Percentiles rank a stretch among this genome's conserved stretches.
phyloP scores from a whole-genome alignment of 2,329 filamentous ascomycete genomes.

The Fusarium nodosum region DNA sequence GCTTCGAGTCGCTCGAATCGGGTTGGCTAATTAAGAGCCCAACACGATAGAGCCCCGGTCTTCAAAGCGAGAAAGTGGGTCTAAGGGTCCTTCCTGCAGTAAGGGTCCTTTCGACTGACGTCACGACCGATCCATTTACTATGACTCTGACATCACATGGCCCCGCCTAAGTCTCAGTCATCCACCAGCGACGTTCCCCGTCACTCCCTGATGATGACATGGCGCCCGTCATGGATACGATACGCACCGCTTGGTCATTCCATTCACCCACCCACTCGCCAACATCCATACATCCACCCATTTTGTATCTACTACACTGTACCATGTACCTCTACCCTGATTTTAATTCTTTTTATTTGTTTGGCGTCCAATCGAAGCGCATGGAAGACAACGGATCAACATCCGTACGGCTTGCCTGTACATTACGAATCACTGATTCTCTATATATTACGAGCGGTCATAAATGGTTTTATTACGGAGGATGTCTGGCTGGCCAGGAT shows the following conservation, averaged over 20 bases:
- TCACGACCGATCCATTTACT: constrained; percentile 19
- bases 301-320: not conserved
- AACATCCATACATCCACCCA: not conserved
- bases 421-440: constrained; percentile 10
- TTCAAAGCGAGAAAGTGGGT: constrained; percentile 41
- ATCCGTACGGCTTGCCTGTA: constrained; percentile 32
- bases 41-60: constrained; percentile 26
- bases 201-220: constrained; percentile 48
- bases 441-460: not conserved
- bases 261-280: not conserved
- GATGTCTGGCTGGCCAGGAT: constrained; percentile 40
- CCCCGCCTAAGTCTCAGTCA: constrained; percentile 25
- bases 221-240: constrained; percentile 36
- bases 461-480: not conserved
- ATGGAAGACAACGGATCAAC: constrained; percentile 36
- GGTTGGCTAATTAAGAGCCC: constrained; percentile 30
- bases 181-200: constrained; percentile 15
- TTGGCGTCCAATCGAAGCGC: constrained; percentile 32
- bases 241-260: constrained; percentile 20
- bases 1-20: constrained; percentile 32
- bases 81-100: constrained; percentile 51
- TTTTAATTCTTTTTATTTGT: constrained; percentile 35
- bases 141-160: constrained; percentile 34
- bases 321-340: constrained; percentile 16
- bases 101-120: constrained; percentile 50